phyloP scores from a whole-genome alignment of 345 rosid species.

The Corchorus olitorius region DNA sequence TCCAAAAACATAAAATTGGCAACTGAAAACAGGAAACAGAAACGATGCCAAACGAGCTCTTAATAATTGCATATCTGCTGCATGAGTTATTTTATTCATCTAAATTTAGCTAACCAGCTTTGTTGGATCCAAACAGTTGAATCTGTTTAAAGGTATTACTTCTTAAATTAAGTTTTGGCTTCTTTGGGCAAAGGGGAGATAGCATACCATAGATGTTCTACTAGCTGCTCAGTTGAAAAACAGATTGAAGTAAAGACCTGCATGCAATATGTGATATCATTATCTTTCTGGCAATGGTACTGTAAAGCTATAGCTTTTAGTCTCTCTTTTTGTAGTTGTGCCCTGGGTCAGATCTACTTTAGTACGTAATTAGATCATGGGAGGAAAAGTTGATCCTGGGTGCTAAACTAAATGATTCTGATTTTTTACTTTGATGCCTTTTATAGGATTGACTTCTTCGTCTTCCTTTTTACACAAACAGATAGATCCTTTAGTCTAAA shows the following conservation, averaged over 20 bases:
- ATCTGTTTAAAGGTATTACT: not conserved
- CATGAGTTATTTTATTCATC: not conserved
- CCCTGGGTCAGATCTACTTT: not conserved
- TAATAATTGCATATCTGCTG: not conserved
- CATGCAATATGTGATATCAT: not conserved
- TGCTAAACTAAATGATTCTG: not conserved
- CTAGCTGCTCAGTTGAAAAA: not conserved
- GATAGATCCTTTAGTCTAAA: not conserved
- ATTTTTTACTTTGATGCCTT: not conserved
- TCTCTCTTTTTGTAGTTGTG: slow-evolving; percentile 13
- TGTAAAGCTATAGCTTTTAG: not conserved
- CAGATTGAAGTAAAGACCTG: not conserved
- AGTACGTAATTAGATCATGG: not conserved
- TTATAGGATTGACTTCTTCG: not conserved
- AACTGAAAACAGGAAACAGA: too few relatives aligned
- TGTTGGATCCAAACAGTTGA: not conserved
- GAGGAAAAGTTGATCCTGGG: not conserved
- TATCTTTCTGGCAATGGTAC: not conserved
- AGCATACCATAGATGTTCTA: not conserved
- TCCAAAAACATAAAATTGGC: too few relatives aligned
- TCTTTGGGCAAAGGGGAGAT: not conserved
- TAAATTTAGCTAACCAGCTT: not conserved
- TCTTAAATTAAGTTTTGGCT: not conserved
- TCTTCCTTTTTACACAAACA: not conserved
- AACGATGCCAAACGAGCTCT: too few relatives aligned